Evolutionary conservation across 306 rosid genomes (phyloP).

Genomic region (Fragaria ananassa): DNA sequence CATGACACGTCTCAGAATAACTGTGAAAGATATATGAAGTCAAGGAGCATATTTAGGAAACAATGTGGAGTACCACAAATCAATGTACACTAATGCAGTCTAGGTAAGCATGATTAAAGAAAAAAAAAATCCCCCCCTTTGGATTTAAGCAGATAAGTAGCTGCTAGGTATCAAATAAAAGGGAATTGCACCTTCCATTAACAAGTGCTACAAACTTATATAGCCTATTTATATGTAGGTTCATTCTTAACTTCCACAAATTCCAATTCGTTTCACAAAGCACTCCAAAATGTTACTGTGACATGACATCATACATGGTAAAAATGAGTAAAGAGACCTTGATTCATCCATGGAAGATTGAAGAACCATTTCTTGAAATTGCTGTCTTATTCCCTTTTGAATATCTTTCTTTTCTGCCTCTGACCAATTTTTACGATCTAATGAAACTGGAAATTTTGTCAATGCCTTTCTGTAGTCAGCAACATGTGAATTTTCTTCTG

Average conservation of each 20-base stretch:
- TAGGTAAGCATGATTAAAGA: not conserved
- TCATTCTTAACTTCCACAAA: not conserved
- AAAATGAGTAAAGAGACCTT: constrained; percentile 41
- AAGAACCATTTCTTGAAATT: constrained; percentile 70
- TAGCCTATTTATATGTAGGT: not conserved
- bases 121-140: not conserved
- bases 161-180: not conserved
- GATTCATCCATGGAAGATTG: constrained; percentile 54
- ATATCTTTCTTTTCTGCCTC: constrained; percentile 58
- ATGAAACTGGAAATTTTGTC: constrained; percentile 52
- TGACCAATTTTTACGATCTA: constrained; percentile 73
- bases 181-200: not conserved
- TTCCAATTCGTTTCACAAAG: not conserved
- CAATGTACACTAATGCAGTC: not conserved
- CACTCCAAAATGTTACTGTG: not conserved
- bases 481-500: constrained; percentile 70
- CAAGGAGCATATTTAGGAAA: constrained; percentile 11
- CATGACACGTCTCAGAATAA: constrained; percentile 44
- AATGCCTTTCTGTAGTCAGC: constrained; percentile 59
- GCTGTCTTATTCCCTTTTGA: constrained; percentile 77
- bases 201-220: not conserved
- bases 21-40: constrained; percentile 26
- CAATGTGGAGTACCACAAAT: not conserved
- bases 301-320: constrained; percentile 7
- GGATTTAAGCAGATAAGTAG: not conserved